Conservation (phyloP, 2,329 filamentous ascomycete genomes). For the Ophiocordyceps camponoti-saundersi region DNA sequence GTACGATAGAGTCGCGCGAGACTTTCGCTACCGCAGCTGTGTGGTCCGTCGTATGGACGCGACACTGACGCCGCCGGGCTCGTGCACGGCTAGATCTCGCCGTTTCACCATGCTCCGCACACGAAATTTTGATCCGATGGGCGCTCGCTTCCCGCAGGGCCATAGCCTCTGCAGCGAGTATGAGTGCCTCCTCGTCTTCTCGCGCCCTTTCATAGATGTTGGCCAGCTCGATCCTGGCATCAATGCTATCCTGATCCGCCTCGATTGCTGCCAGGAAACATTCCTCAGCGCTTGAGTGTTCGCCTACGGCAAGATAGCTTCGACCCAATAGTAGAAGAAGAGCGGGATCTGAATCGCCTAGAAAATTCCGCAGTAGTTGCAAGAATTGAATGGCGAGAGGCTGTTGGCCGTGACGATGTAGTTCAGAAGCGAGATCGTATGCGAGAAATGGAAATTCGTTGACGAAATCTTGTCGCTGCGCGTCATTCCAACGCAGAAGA, state of each 20-base stretch:
- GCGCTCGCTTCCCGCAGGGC: slow-evolving; percentile 36
- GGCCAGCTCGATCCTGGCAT: slow-evolving; percentile 63
- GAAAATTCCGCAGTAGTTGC: slow-evolving; percentile 31
- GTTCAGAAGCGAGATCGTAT: slow-evolving; percentile 40
- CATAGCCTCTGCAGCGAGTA: slow-evolving; percentile 60
- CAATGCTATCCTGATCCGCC: slow-evolving; percentile 52
- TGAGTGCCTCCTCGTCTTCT: slow-evolving; percentile 59
- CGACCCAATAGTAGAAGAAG: slow-evolving; percentile 39
- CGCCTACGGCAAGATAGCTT: slow-evolving; percentile 50
- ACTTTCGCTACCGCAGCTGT: neutral
- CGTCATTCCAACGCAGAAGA: slow-evolving; percentile 50
- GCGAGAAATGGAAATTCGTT: slow-evolving; percentile 65
- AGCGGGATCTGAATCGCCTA: slow-evolving; percentile 31
- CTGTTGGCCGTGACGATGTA: slow-evolving; percentile 15
- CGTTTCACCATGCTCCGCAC: neutral
- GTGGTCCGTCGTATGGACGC: neutral
- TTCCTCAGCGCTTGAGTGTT: slow-evolving; percentile 55
- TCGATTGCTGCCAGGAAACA: slow-evolving; percentile 62
- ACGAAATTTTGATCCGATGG: slow-evolving; percentile 3
- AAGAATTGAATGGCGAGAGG: slow-evolving; percentile 35
- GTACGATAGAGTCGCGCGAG: slow-evolving; percentile 6
- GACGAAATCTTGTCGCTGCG: slow-evolving; percentile 26
- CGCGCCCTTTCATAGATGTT: slow-evolving; percentile 68
- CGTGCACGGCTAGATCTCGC: neutral
- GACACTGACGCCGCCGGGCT: neutral